Evolutionary conservation across 169 alveolate genomes (phyloP).

Genomic region (Cryptosporidium parvum): DNA sequence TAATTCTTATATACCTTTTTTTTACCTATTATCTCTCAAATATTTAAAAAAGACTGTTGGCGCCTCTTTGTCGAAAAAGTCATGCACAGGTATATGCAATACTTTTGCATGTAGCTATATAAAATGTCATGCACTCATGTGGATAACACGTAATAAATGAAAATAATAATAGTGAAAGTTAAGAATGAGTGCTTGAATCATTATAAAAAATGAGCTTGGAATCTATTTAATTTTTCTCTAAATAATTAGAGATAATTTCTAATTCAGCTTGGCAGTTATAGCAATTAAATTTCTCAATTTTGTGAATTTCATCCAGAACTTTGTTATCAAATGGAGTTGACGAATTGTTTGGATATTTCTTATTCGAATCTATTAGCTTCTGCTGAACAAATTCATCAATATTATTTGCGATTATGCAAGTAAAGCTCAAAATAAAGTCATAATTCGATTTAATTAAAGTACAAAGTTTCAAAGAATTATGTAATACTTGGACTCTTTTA

Average conservation of each 20-base stretch:
- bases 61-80: not conserved
- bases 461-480: conserved; percentile 31
- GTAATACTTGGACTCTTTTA: conserved; percentile 32
- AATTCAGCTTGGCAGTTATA: conserved; percentile 14
- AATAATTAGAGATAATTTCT: not conserved
- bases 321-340: not conserved
- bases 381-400: conserved; percentile 27
- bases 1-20: not conserved
- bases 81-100: conserved; percentile 9
- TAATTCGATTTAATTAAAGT: conserved; percentile 5
- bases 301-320: not conserved
- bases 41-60: not conserved
- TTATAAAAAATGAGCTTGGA: not conserved
- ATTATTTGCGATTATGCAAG: not conserved
- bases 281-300: not conserved
- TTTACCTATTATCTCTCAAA: not conserved
- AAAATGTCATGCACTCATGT: conserved; percentile 21
- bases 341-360: not conserved
- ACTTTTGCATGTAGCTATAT: not conserved
- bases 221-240: not conserved
- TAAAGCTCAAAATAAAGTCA: not conserved
- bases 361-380: not conserved
- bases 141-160: conserved; percentile 2
- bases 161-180: not conserved
- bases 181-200: not conserved